Percentiles rank a stretch among this genome's conserved stretches.
Conservation (phyloP, 345 rosid species). For the thale cress (Arabidopsis thaliana) region TAIR10.1 NC_003070.9:18076001-18076500, state of each 20-base stretch:
- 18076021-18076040: neutral
- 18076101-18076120: neutral
- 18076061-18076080: neutral
- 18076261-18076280: neutral
- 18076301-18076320: neutral
- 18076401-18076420: conserved; percentile 5
- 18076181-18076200: neutral
- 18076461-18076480: neutral
- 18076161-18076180: neutral
- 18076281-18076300: neutral
- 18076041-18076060: neutral
- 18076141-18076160: neutral
- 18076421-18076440: conserved; percentile 27
- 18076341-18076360: too few species aligned
- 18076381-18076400: conserved; percentile 26
- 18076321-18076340: conserved; percentile 3
- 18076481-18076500: conserved; percentile 4
- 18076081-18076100: neutral
- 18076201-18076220: neutral
- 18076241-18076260: neutral
- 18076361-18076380: conserved; percentile 3
- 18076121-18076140: neutral
- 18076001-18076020: neutral
- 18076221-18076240: neutral
- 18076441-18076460: conserved; percentile 19